Evolutionary conservation across 2,329 filamentous ascomycete genomes (phyloP).

Genomic region (Elsinoe arachidis): DNA sequence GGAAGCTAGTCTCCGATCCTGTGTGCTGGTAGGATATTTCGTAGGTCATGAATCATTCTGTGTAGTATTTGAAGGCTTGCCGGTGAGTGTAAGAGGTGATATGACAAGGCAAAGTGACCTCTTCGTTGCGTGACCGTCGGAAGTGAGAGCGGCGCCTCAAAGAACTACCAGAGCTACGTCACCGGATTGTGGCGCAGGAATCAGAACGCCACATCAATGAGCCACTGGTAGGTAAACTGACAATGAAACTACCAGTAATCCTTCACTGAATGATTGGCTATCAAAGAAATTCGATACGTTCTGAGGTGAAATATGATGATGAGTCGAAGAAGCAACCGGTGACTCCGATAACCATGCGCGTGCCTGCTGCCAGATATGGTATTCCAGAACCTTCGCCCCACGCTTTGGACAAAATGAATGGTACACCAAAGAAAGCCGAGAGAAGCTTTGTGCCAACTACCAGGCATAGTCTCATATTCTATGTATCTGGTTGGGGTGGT

Average conservation of each 20-base stretch:
- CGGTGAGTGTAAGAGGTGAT: not conserved
- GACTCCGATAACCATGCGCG: not conserved
- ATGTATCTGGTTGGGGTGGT: too few species aligned
- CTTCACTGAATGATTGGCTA: too few species aligned
- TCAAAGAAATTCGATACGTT: too few species aligned
- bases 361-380: not conserved
- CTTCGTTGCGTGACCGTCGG: not conserved
- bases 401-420: too few species aligned
- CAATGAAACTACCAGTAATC: too few species aligned
- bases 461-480: too few species aligned
- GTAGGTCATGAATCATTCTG: not conserved
- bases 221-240: not conserved
- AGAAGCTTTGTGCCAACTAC: too few species aligned
- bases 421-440: too few species aligned
- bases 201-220: not conserved
- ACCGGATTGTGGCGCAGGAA: not conserved
- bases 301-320: too few species aligned
- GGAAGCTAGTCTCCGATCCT: not conserved
- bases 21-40: not conserved
- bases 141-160: not conserved
- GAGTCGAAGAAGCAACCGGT: not conserved
- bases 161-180: not conserved
- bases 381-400: constrained; percentile 1
- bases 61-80: not conserved
- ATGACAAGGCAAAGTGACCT: not conserved